phyloP scores from a whole-genome alignment of 2,329 filamentous ascomycete genomes.

The Paecilomyces dactylethromorphus region DNA sequence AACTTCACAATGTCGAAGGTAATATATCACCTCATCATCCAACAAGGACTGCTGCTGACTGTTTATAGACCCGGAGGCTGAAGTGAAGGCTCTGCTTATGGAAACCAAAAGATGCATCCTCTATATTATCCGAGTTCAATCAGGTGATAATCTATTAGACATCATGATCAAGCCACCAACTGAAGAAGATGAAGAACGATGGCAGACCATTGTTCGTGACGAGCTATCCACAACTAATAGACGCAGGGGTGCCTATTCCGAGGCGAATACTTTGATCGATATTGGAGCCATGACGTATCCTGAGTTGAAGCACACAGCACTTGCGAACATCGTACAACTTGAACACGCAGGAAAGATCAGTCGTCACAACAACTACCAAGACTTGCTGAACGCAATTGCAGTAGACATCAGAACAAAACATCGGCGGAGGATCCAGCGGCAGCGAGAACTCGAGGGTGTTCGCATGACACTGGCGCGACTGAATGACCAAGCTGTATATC shows the following conservation, averaged over 20 bases:
- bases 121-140: slow-evolving; percentile 96
- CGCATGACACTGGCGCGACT: slow-evolving; percentile 42
- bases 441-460: slow-evolving; percentile 72
- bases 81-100: slow-evolving; percentile 90
- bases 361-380: slow-evolving; percentile 85
- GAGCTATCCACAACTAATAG: slow-evolving; percentile 66
- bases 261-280: slow-evolving; percentile 74
- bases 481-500: slow-evolving; percentile 67
- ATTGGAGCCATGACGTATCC: slow-evolving; percentile 84
- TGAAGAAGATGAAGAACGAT: slow-evolving; percentile 81
- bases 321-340: slow-evolving; percentile 88
- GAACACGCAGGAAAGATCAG: slow-evolving; percentile 84
- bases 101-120: slow-evolving; percentile 95
- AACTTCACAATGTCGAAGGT: slow-evolving; percentile 77
- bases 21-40: slow-evolving; percentile 14
- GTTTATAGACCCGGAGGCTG: slow-evolving; percentile 72
- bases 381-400: slow-evolving; percentile 94
- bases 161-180: slow-evolving; percentile 88
- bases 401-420: slow-evolving; percentile 97
- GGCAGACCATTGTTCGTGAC: slow-evolving; percentile 72
- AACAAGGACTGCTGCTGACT: slow-evolving; percentile 5
- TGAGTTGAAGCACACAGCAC: slow-evolving; percentile 83
- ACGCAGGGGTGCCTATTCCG: slow-evolving; percentile 81
- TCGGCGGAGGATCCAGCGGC: slow-evolving; percentile 80
- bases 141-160: slow-evolving; percentile 84